A percentile compares a stretch with the other conserved stretches of the same genome.
Evolutionary conservation across 163 green algal species (phyloP).

Genomic region (Scenedesmus sp.): DNA sequence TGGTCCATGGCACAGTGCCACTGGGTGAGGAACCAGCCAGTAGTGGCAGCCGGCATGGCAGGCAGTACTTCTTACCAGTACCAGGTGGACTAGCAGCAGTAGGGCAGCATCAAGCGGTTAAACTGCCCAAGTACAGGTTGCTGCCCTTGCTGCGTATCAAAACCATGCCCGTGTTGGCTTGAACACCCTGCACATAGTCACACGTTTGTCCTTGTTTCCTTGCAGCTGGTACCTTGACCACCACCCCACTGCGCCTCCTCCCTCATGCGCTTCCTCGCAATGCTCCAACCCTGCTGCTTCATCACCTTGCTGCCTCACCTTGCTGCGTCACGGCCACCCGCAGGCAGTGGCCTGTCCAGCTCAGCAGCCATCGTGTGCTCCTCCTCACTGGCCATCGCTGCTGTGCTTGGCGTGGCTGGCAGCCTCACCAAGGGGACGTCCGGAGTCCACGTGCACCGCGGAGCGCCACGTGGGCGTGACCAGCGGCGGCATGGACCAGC

Average conservation of each 20-base stretch:
- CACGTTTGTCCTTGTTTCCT: neutral
- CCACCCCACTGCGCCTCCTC: too few species aligned
- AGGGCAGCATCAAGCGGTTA: neutral
- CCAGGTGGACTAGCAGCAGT: neutral
- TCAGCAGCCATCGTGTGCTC: constrained; percentile 91
- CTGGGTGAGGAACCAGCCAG: constrained; percentile 65
- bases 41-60: neutral
- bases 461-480: constrained; percentile 92
- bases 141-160: too few species aligned
- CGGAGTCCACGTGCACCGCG: constrained; percentile 88
- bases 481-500: constrained; percentile 98
- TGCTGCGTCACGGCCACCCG: neutral
- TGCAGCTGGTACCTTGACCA: too few species aligned
- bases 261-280: neutral
- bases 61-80: neutral
- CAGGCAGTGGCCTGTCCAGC: constrained; percentile 88
- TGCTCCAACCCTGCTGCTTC: neutral
- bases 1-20: constrained; percentile 91
- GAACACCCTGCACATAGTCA: too few species aligned
- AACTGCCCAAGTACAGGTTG: too few species aligned
- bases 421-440: constrained; percentile 80
- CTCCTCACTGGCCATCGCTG: constrained; percentile 86
- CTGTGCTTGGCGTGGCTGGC: constrained; percentile 37
- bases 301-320: neutral
- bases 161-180: too few species aligned